Evolutionary conservation across 2,329 filamentous ascomycete species (phyloP).

Genomic region (Shiraia sp.): DNA sequence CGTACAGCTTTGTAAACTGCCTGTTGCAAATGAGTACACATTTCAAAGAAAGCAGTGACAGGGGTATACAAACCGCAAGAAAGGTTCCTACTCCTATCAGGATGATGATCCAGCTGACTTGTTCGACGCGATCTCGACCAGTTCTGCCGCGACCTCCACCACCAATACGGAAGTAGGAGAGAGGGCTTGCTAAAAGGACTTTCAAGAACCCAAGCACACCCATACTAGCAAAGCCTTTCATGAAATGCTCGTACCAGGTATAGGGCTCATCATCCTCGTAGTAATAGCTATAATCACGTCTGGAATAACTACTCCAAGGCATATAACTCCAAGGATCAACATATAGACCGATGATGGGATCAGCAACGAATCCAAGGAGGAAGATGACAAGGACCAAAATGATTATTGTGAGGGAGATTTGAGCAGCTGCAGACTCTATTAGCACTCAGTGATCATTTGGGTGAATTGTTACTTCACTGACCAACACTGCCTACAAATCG

Average conservation of each 20-base stretch:
- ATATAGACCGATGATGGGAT: conserved; percentile 89
- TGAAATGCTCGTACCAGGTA: conserved; percentile 80
- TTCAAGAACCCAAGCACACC: conserved; percentile 86
- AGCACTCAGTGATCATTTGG: conserved; percentile 5
- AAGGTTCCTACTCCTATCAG: conserved; percentile 80
- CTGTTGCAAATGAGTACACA: conserved; percentile 48
- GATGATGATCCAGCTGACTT: conserved; percentile 78
- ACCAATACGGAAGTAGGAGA: conserved; percentile 72
- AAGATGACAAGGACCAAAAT: conserved; percentile 78
- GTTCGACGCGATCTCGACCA: conserved; percentile 76
- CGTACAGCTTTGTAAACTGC: conserved; percentile 82
- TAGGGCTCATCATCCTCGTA: conserved; percentile 41
- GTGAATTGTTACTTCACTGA: conserved; percentile 24
- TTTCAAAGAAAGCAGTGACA: neutral
- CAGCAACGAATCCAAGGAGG: conserved; percentile 84
- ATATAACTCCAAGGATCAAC: conserved; percentile 67
- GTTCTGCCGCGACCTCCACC: conserved; percentile 62
- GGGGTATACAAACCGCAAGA: conserved; percentile 63
- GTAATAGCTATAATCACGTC: conserved; percentile 23
- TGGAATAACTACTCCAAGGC: conserved; percentile 30
- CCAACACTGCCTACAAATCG: conserved; percentile 58
- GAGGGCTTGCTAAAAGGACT: conserved; percentile 73
- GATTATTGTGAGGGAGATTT: conserved; percentile 70
- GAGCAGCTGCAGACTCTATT: conserved; percentile 51
- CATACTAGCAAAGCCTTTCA: conserved; percentile 88